Conservation (phyloP, 495 filamentous ascomycete species). For the Durotheca rogersii region DNA sequence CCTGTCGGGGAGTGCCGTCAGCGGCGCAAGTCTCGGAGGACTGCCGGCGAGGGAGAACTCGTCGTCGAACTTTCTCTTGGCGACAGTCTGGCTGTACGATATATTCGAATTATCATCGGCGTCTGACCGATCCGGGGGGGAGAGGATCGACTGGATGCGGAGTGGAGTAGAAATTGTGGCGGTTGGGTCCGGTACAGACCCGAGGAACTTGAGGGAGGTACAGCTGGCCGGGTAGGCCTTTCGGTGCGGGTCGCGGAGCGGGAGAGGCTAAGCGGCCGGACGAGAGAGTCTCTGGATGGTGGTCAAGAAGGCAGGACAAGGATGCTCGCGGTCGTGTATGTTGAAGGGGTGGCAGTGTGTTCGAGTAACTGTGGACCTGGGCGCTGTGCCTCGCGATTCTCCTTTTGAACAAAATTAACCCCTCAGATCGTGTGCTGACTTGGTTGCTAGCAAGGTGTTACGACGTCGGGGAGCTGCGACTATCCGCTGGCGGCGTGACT, state of each 20-base stretch:
- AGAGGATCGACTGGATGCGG: constrained; percentile 52
- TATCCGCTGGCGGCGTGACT: constrained; percentile 26
- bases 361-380: constrained; percentile 19
- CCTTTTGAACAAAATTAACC: constrained; percentile 7
- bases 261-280: constrained; percentile 19
- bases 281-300: constrained; percentile 14
- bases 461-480: constrained; percentile 29
- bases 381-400: constrained; percentile 11
- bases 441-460: constrained; percentile 25
- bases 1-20: constrained; percentile 15
- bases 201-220: constrained; percentile 7
- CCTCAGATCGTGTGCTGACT: constrained; percentile 10
- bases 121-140: constrained; percentile 45
- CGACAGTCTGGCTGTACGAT: constrained; percentile 28
- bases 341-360: constrained; percentile 8
- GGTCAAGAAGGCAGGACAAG: not conserved
- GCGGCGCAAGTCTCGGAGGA: constrained; percentile 15
- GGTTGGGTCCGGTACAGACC: constrained; percentile 41
- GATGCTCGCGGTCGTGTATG: constrained; percentile 13
- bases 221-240: constrained; percentile 18
- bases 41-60: constrained; percentile 35
- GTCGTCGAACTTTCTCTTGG: constrained; percentile 43
- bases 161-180: constrained; percentile 53
- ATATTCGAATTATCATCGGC: constrained; percentile 38
- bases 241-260: constrained; percentile 16